Base-by-base conservation (phyloP, 2,329 filamentous ascomycete species). In the Monosporascus sp. region DNA sequence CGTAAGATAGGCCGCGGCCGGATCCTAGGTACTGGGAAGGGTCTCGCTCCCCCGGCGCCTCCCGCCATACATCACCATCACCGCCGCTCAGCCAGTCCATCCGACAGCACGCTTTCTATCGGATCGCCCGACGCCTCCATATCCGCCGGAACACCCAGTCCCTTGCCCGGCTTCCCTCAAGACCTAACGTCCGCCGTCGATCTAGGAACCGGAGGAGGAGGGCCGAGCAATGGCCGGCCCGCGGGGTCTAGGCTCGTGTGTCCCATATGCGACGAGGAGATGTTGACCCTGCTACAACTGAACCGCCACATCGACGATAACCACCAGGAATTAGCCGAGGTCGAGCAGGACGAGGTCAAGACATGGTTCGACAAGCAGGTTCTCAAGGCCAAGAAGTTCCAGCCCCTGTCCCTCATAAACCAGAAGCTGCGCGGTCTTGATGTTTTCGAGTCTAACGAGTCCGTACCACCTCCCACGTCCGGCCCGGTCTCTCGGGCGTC, bases 231-330 rank as follows among this genome's bases (percentile, higher is more conserved):
- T 56, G 78, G 79, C 58, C 77, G 74, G 48, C 79, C 83, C 50
- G 74, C 83, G 52, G 82, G 80, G 60, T 82, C 82, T 59, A 82
- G 82, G 70, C 83, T 99, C 54, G 84, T 93, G 52, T 99, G 94
- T 70, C 94, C 94, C n/a, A 99, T 99, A 67, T 99, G 94, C 72
- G 91, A 86, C 62, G 95, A 97, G 74, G 92, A 97, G 72, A 99
- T 99, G 94, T 80, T 97, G 66, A 97, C 94, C 15, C 75, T 99
- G 48, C 76, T 99, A 39, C 94, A 99, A 74, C 77, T 99, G 41
- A 97, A 99, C 68, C 85, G 86, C 62, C 81, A 85, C 61, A 82
- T 97, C 66, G 92, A 97, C 74, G 92, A 97, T 68, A 85, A 78
- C 57, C 92, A 97, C 73, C 88, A 92, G 69, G 92, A 96, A 66